Base-by-base conservation (phyloP, 805 yeast species). In the Candida ficus region DNA sequence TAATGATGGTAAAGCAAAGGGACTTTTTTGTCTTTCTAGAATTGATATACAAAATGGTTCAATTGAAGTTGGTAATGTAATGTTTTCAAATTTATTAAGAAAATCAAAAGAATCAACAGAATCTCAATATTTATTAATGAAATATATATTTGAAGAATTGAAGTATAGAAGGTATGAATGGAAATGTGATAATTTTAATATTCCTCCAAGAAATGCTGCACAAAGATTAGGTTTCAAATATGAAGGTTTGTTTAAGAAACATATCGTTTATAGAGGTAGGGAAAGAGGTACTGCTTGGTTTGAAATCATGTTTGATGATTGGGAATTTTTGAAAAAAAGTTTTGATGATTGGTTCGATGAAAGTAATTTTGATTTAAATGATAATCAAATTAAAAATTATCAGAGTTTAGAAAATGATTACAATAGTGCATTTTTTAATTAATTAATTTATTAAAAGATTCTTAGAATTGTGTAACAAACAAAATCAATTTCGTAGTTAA, bases 81-180 rank as follows among this genome's bases (percentile, higher is more conserved):
- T 19, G 3, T 39, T 34, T 16, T 30, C 43, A 4, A 27, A 25
- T 12, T 16, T 23, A 13, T 8, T 39, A 23, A 31, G 21, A 27
- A 23, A 27, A 19, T 14, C 38, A 16, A 17, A 17, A 7, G 13
- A 10, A 6, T 30, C 43, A 7, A 30, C 43, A 14, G 43, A 39
- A 22, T 19, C 36, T 7, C 43, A 39, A 28, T 39, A n/a, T 16
- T 26, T 39, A 16, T n/a, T 35, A 5, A 35, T 39, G 43, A 25
- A 28, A 9, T 35, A 39, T 20, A 28, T 11, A 9, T 31, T 39
- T 16, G 43, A 35, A 17, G 27, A 26, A 8, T 17, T 39, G 31
- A 30, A 32, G 3, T 39, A 30, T 27, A 33, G 39, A 29, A 33
- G 43, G 13, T 39, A 39, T 22, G 43, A 39, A 39, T 39, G 43